Conservation (phyloP, 1,284 basidiomycete genomes). For the Filobasidium uniguttulatum region DNA sequence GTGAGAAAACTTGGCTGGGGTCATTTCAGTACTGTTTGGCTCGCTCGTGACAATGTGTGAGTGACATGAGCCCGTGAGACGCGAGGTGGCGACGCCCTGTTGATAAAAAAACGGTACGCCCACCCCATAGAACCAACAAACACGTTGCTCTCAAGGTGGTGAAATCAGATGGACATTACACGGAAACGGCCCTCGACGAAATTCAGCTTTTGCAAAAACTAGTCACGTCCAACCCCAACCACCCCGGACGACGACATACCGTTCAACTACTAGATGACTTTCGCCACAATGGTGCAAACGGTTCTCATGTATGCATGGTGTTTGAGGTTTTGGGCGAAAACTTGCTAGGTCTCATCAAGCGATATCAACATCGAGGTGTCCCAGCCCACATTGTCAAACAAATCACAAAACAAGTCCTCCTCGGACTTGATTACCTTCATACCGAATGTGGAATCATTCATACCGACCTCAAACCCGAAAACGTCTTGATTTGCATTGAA, state of each 20-base stretch:
- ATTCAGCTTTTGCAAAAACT: slow-evolving; percentile 94
- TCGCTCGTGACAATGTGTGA: slow-evolving; percentile 72
- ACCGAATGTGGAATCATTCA: slow-evolving; percentile 90
- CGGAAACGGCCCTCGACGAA: slow-evolving; percentile 95
- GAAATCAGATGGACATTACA: slow-evolving; percentile 92
- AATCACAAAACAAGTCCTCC: slow-evolving; percentile 89
- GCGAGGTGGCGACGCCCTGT: too few species aligned
- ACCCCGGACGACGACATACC: slow-evolving; percentile 48
- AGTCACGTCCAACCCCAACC: slow-evolving; percentile 63
- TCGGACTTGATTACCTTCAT: slow-evolving; percentile 96
- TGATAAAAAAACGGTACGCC: too few species aligned
- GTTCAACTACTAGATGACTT: slow-evolving; percentile 97
- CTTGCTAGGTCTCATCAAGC: slow-evolving; percentile 91
- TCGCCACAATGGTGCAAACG: slow-evolving; percentile 89
- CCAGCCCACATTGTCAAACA: slow-evolving; percentile 88
- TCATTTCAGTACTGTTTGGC: slow-evolving; percentile 91
- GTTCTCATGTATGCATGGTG: slow-evolving; percentile 97
- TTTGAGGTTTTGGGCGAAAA: slow-evolving; percentile 98
- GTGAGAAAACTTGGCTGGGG: slow-evolving; percentile 96
- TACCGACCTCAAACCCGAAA: slow-evolving; percentile 94
- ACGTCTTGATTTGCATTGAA: slow-evolving; percentile 93
- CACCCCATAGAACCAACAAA: slow-evolving; percentile 56
- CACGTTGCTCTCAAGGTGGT: slow-evolving; percentile 99
- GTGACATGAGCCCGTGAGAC: too few species aligned
- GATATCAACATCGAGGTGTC: slow-evolving; percentile 71